phyloP scores from a whole-genome alignment of 306 rosid genomes.

The Chamaecrista fasciculata region DNA sequence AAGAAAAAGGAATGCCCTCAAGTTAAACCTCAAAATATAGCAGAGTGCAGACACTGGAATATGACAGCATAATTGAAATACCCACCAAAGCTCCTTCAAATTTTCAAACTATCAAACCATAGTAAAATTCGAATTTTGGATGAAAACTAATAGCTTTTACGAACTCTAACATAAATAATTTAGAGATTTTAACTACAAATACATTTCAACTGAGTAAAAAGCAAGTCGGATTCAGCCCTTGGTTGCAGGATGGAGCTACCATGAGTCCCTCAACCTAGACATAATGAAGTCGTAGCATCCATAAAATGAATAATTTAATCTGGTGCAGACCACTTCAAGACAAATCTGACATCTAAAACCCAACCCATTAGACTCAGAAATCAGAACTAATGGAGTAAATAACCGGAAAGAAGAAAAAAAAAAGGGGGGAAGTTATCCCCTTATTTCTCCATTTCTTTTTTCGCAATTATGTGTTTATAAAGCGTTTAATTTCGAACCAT shows the following conservation, averaged over 20 bases:
- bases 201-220: background rate
- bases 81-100: background rate
- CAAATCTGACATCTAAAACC: background rate
- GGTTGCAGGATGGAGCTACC: background rate
- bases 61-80: background rate
- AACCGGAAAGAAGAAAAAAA: background rate
- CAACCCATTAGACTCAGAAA: background rate
- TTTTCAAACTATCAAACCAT: background rate
- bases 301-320: background rate
- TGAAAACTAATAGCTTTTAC: background rate
- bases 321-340: background rate
- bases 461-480: background rate
- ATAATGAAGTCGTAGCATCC: background rate
- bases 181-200: background rate
- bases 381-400: background rate
- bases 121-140: background rate
- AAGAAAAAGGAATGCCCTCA: too few relatives aligned
- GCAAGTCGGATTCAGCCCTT: background rate
- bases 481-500: background rate
- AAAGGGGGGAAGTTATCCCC: too few relatives aligned
- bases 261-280: background rate
- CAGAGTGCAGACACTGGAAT: background rate
- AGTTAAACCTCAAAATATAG: background rate
- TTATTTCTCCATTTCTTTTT: background rate
- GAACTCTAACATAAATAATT: background rate